Base-by-base conservation (phyloP, 768 basidiomycete species). In the Paxillus involutus region DNA sequence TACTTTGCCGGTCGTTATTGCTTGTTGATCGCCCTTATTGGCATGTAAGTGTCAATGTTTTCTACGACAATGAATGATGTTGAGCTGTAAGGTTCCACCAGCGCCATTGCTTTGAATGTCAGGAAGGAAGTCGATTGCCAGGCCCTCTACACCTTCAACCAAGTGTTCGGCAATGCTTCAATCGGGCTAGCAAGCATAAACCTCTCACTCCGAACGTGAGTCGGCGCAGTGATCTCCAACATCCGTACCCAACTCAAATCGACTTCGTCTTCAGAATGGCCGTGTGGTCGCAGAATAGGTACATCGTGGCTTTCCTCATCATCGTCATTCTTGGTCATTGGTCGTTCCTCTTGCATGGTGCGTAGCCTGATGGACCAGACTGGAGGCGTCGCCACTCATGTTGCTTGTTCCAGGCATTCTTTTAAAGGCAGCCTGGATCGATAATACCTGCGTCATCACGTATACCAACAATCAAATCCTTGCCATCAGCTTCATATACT, bases 111-210 rank as follows among this genome's bases (percentile, higher is more conserved):
- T 1, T 67, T 86, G 57, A 82, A 87, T 56, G 80, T 86, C 43
- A 82, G 75, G 51, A 72, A 71, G 74, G 80, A 69, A 63, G 77
- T 88, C 33, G 68, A 88, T 62, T 89, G 87, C 57, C 87, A 88
- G 61, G 78, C 73, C 5, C 67, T 89, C 21, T 89, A 88, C 60
- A 87, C 84, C 1, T 87, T 86, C 63, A 86, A 84, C 55, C 78
- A 80, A 67, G 76, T 82, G 44, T 76, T 82, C 50, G 87, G 87
- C 16, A 86, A 87, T 67, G 80, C 81, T 16, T 73, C 86, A 19
- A 80, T 88, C 40, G 86, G 87, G 24, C 73, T 88, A 4, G 86
- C 87, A 12, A 87, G 84, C 63, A 80, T 89, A 53, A 89, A 88
- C 62, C 76, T 89, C 10, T 84, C 83, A 2, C 70, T 88, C 37